These are phyloP conservation scores for Stachybotrys chartarum DNA, from an alignment of 2,329 filamentous ascomycete genomes.

Conservation along the genomic window DNA sequence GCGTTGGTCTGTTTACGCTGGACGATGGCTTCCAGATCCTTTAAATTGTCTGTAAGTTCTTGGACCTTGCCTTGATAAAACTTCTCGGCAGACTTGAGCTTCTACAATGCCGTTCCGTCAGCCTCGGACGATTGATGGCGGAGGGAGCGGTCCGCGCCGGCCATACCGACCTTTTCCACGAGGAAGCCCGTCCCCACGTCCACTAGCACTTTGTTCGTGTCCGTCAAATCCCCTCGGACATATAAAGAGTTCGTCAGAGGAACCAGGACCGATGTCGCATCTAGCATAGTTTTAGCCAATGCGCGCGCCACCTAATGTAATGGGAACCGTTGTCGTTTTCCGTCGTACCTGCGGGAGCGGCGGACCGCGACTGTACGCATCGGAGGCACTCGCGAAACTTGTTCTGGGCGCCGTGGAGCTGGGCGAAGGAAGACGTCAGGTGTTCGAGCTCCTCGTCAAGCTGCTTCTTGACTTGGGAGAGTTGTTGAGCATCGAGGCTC, in stretches of 20 bases:
- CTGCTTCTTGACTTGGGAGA: slow-evolving; percentile 89
- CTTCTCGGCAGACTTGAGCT: slow-evolving; percentile 42
- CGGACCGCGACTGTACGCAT: slow-evolving; percentile 53
- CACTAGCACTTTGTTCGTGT: slow-evolving; percentile 72
- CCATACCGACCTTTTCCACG: slow-evolving; percentile 70
- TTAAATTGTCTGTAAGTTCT: slow-evolving; percentile 44
- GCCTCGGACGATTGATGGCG: neutral
- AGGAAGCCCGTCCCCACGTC: slow-evolving; percentile 93
- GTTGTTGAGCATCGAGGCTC: slow-evolving; percentile 74
- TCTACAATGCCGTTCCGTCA: slow-evolving; percentile 23
- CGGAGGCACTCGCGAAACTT: slow-evolving; percentile 88
- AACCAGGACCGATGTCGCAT: slow-evolving; percentile 64
- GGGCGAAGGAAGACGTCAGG: slow-evolving; percentile 81
- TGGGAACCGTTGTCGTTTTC: neutral
- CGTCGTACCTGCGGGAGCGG: slow-evolving; percentile 20
- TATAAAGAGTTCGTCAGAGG: slow-evolving; percentile 93
- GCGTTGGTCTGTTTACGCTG: slow-evolving; percentile 76
- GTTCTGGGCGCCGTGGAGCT: slow-evolving; percentile 80
- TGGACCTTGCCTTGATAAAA: slow-evolving; percentile 52
- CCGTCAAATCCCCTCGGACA: slow-evolving; percentile 73
- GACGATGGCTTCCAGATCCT: slow-evolving; percentile 50
- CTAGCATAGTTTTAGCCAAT: slow-evolving; percentile 6
- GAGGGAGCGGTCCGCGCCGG: neutral
- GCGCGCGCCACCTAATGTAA: no score
- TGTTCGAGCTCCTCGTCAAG: slow-evolving; percentile 95